A percentile compares a stretch with the other conserved stretches of the same genome.
Conservation (phyloP, 352 stramenopile species). For the Phytophthora cryptogea region DNA sequence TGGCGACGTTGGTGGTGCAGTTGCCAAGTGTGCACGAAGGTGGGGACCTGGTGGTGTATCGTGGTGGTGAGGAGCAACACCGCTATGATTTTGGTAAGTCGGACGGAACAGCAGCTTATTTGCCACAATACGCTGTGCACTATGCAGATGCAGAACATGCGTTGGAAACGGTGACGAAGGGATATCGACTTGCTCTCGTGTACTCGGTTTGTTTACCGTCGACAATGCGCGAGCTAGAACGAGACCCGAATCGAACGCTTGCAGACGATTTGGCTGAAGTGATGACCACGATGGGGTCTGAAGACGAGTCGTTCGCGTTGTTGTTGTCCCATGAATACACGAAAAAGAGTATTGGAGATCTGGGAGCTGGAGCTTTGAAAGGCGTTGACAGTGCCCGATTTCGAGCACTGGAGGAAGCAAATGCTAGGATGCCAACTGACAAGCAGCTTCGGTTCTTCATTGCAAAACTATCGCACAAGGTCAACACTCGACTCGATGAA, state of each 20-base stretch:
- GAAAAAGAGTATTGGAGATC: slow-evolving; percentile 16
- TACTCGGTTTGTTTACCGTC: slow-evolving; percentile 25
- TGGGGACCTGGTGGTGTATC: slow-evolving; percentile 26
- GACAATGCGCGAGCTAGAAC: slow-evolving; percentile 1
- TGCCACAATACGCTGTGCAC: slow-evolving; percentile 24
- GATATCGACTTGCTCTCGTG: slow-evolving; percentile 17
- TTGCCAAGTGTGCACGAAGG: slow-evolving; percentile 33
- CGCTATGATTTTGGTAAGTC: slow-evolving; percentile 29
- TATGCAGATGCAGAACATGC: slow-evolving; percentile 29
- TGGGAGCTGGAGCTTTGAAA: slow-evolving; percentile 25
- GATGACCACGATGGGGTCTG: slow-evolving; percentile 1
- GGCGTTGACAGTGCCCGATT: slow-evolving; percentile 26
- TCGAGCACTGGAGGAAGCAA: slow-evolving; percentile 24
- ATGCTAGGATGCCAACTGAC: neutral
- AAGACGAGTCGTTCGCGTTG: slow-evolving; percentile 19
- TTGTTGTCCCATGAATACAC: slow-evolving; percentile 32
- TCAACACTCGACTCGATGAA: neutral
- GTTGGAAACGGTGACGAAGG: slow-evolving; percentile 20
- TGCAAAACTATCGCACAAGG: slow-evolving; percentile 13
- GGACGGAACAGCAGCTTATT: slow-evolving; percentile 9
- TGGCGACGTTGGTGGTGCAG: slow-evolving; percentile 54
- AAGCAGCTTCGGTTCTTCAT: slow-evolving; percentile 25
- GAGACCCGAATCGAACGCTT: neutral
- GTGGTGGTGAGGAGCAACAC: slow-evolving; percentile 2
- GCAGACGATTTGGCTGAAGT: slow-evolving; percentile 9